Percentiles rank a stretch among this genome's conserved stretches.
phyloP scores from a whole-genome alignment of 2,329 filamentous ascomycete genomes.

The Cordyceps cicadae region DNA sequence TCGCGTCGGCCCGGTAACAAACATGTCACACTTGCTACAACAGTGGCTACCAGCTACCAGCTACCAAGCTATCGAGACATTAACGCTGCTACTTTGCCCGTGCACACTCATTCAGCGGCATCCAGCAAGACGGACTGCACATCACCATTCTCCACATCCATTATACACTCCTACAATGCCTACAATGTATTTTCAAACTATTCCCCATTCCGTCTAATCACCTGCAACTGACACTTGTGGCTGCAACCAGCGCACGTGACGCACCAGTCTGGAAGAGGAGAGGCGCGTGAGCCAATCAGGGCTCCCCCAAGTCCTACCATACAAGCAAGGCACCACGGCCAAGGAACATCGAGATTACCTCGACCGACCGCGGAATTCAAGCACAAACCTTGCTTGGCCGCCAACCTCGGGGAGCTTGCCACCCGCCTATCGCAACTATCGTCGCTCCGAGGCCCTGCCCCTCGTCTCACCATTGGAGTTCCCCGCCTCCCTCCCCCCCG shows the following conservation, averaged over 20 bases:
- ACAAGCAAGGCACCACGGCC: neutral
- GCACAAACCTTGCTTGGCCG: neutral
- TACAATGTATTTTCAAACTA: too few relatives aligned
- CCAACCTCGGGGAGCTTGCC: neutral
- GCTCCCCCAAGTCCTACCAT: neutral
- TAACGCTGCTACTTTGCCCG: too few relatives aligned
- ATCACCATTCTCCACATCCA: too few relatives aligned
- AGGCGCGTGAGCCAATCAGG: constrained; percentile 7
- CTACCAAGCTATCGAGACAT: too few relatives aligned
- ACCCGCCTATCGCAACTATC: neutral
- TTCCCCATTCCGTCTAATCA: too few relatives aligned
- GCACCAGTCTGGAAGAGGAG: neutral
- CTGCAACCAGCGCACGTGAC: neutral
- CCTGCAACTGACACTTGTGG: too few relatives aligned
- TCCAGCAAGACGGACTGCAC: too few relatives aligned
- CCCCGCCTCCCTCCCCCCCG: neutral
- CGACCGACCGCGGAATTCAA: neutral
- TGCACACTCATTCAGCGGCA: too few relatives aligned
- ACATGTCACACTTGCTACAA: too few relatives aligned
- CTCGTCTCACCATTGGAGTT: neutral
- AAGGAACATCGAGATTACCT: neutral
- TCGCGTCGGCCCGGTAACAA: too few relatives aligned
- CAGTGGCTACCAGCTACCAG: too few relatives aligned
- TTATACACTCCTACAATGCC: too few relatives aligned
- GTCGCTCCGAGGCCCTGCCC: neutral